A percentile compares a stretch with the other conserved stretches of the same genome.
These are phyloP conservation scores for Trichoderma afroharzianum DNA, from an alignment of 2,329 filamentous ascomycete genomes.

Conservation along the genomic window DNA sequence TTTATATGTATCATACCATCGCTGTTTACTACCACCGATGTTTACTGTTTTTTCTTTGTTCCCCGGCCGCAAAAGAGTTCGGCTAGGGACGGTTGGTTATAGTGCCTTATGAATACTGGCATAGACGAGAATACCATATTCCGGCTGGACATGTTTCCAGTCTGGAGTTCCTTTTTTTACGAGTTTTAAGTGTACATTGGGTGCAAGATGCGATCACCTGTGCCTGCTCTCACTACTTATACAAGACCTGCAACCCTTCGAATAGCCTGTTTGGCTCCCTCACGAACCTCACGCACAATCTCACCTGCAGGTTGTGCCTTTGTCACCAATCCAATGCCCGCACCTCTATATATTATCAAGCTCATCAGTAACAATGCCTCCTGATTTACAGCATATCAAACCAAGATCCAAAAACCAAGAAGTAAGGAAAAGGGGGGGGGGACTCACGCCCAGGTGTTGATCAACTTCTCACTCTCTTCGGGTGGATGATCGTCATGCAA, in stretches of 20 bases:
- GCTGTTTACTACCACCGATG: background rate
- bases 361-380: slow-evolving; percentile 12
- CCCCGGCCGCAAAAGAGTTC: background rate
- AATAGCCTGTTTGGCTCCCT: slow-evolving; percentile 36
- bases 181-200: background rate
- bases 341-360: slow-evolving; percentile 30
- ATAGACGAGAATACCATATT: slow-evolving; percentile 19
- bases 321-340: slow-evolving; percentile 45
- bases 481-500: slow-evolving; percentile 36
- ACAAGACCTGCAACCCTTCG: slow-evolving; percentile 24
- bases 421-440: background rate
- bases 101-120: slow-evolving; percentile 15
- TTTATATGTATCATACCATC: slow-evolving; percentile 10
- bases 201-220: background rate
- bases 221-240: background rate
- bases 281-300: slow-evolving; percentile 41
- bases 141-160: background rate
- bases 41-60: background rate
- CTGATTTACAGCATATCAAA: background rate
- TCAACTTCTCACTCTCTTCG: slow-evolving; percentile 32
- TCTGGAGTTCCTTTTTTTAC: background rate
- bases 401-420: background rate
- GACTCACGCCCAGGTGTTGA: slow-evolving; percentile 37
- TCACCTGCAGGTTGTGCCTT: slow-evolving; percentile 38
- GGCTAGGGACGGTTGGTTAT: slow-evolving; percentile 2